phyloP scores from a whole-genome alignment of 1,139 yeast genomes.

The Kurtzmaniella quercitrusa region DNA sequence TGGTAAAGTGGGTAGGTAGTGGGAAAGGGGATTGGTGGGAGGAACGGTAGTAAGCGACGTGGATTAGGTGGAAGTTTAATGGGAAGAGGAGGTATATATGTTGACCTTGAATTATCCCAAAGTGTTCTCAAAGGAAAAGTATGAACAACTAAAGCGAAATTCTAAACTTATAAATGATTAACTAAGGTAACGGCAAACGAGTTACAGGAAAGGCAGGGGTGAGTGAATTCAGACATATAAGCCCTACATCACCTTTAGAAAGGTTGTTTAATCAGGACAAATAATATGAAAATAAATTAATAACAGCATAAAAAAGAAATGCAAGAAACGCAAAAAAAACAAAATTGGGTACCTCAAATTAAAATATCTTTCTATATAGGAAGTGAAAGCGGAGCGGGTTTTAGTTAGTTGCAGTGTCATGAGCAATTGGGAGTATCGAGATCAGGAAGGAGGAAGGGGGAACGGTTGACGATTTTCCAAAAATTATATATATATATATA shows the following conservation, averaged over 20 bases:
- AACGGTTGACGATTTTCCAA: no score
- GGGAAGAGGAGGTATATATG: background rate
- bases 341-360: background rate
- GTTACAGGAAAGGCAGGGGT: slow-evolving; percentile 8
- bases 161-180: slow-evolving; percentile 5
- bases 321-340: slow-evolving; percentile 1
- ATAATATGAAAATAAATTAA: background rate
- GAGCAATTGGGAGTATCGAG: background rate
- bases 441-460: no score
- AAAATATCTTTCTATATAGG: background rate
- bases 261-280: slow-evolving; percentile 3
- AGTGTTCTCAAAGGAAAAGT: background rate
- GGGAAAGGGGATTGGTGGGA: background rate
- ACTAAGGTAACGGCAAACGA: slow-evolving; percentile 5
- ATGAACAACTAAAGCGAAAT: slow-evolving; percentile 4
- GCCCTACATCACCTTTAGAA: slow-evolving; percentile 1
- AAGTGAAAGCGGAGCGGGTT: background rate
- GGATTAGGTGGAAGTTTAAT: no score
- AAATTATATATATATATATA: no score
- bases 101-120: no score
- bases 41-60: no score
- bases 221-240: slow-evolving; percentile 9
- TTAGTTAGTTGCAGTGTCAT: background rate
- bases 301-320: background rate
- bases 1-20: background rate